Percentiles rank a stretch among this genome's conserved stretches.
Conservation (phyloP, 208 protist species). For the Crithidia fasciculata region DNA sequence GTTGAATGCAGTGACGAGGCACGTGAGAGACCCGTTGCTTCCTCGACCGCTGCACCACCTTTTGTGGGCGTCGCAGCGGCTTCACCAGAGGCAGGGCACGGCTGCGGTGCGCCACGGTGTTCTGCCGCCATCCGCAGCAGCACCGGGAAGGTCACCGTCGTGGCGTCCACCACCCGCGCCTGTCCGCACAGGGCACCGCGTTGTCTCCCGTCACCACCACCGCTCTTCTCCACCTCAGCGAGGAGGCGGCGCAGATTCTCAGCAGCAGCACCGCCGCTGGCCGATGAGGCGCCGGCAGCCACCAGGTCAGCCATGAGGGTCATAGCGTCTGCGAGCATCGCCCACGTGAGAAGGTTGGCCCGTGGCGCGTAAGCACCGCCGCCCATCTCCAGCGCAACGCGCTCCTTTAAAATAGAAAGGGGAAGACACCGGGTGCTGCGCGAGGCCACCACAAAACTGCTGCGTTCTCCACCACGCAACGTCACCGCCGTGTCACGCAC, state of each 20-base stretch:
- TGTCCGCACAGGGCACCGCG: background rate
- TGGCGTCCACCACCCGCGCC: constrained; percentile 13
- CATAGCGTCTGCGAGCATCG: constrained; percentile 35
- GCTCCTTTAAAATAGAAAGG: constrained; percentile 11
- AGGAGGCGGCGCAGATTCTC: background rate
- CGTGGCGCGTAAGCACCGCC: constrained; percentile 12
- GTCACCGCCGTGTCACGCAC: background rate
- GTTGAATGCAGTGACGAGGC: too few species aligned
- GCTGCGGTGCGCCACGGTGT: background rate
- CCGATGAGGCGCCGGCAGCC: background rate
- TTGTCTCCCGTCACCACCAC: background rate
- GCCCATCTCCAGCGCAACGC: constrained; percentile 16
- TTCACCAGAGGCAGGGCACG: background rate
- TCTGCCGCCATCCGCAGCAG: constrained; percentile 4
- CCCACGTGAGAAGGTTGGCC: constrained; percentile 30
- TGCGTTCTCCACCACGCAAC: background rate
- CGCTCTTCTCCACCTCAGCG: background rate
- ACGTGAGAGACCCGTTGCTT: too few species aligned
- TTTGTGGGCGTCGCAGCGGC: constrained; percentile 6
- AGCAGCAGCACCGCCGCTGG: background rate
- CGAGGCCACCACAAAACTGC: constrained; percentile 12
- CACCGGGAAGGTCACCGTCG: constrained; percentile 27
- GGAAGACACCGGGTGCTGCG: constrained; percentile 19
- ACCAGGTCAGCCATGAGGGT: constrained; percentile 20
- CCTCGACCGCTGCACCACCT: background rate